A percentile compares a stretch with the other conserved stretches of the same genome.
These are phyloP conservation scores for Astrothelium macrocarpum DNA, from an alignment of 495 filamentous ascomycete genomes.

Conservation along the genomic window DNA sequence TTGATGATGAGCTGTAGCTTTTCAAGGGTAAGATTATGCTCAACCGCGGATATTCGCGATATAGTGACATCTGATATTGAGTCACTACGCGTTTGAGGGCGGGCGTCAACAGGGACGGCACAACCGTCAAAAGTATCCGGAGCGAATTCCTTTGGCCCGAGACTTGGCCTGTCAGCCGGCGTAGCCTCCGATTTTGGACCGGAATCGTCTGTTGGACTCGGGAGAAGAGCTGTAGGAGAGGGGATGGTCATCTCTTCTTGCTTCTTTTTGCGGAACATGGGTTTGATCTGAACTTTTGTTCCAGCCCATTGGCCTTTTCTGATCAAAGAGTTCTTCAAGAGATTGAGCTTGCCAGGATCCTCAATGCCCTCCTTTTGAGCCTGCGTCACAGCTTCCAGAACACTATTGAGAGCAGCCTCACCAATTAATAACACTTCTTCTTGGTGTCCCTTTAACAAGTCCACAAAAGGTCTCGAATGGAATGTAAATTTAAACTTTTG, in stretches of 20 bases:
- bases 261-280: conserved; percentile 84
- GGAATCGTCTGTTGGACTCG: conserved; percentile 6
- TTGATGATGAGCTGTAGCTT: conserved; percentile 97
- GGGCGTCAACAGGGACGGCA: neutral
- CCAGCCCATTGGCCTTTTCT: conserved; percentile 90
- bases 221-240: conserved; percentile 21
- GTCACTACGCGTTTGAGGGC: conserved; percentile 52
- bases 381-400: conserved; percentile 69
- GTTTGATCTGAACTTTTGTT: conserved; percentile 98
- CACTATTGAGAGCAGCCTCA: conserved; percentile 80
- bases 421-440: conserved; percentile 94
- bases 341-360: conserved; percentile 73
- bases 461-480: conserved; percentile 90
- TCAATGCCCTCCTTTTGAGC: conserved; percentile 71
- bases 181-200: neutral
- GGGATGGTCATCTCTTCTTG: conserved; percentile 40
- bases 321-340: conserved; percentile 73
- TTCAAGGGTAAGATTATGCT: conserved; percentile 81
- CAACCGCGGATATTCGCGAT: conserved; percentile 79
- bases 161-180: neutral
- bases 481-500: conserved; percentile 99
- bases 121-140: neutral
- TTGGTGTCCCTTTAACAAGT: conserved; percentile 84
- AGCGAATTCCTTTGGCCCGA: neutral
- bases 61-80: conserved; percentile 79